Evolutionary conservation across 176 grass and related monocot species (phyloP), one percentile per base, ranked within the genome.

Genomic region (Neostapfia colusana): DNA sequence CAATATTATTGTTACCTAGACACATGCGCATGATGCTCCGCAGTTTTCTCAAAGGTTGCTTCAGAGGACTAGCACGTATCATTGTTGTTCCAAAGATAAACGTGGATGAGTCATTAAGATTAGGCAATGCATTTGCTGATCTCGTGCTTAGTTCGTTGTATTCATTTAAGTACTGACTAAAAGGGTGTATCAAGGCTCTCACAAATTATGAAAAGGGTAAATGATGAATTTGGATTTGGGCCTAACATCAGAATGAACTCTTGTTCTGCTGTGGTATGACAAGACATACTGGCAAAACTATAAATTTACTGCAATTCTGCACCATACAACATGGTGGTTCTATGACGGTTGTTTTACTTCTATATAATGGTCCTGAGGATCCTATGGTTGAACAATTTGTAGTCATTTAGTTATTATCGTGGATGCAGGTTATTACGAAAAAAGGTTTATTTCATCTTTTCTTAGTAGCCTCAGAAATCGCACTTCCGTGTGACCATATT

Each of bases 1-100:
- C 58, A 63, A 36, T 82, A 88, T 67, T 64, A 20, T 51, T 20
- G 8, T 10, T 73, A 61, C 74, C 38, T 75, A 56, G 43, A 46
- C 85, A 73, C 74, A 67, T 36, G 65, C 4, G 6, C 57, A 5
- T 74, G 43, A 48, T 55, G 26, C 42, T 64, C 41, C 67, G 50
- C 67, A 55, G 16, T 74, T 54, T 67, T 37, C 26, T 23, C 36
- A n/a, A n/a, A 10, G 18, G 17, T 36, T 60, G 15, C 43, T 77
- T 59, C 56, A 12, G 21, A 45, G 38, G 27, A 17, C 34, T 60
- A 13, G 25, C n/a, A 65, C 64, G 21, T 20, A 49, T 28, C 37
- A 10, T 56, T 57, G 21, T 48, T 77, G 58, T 58, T 77, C 5
- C 6, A 50, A 17, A 58, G 65, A 36, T 76, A n/a, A 81, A 77